Evolutionary conservation across 176 grass and related monocot species (phyloP).

Genomic region (Carex scoparia): DNA sequence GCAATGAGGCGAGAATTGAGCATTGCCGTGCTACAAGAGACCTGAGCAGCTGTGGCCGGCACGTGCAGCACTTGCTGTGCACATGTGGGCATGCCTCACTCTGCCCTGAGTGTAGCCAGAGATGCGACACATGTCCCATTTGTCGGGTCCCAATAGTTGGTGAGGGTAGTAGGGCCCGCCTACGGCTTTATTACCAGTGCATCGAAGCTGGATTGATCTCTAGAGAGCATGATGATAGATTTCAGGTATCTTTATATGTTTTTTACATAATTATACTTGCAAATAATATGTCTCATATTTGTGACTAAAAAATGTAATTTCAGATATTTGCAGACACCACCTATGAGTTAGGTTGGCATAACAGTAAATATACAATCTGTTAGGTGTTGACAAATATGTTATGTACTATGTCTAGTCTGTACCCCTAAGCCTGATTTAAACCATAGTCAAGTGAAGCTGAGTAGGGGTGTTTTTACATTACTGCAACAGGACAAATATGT

Average conservation of each 20-base stretch:
- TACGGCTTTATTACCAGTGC: conserved; percentile 80
- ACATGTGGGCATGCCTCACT: conserved; percentile 88
- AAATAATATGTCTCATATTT: background rate
- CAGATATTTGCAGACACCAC: background rate
- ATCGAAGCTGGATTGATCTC: conserved; percentile 76
- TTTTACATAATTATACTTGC: background rate
- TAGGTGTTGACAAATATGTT: background rate
- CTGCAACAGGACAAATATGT: background rate
- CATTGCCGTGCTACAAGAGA: conserved; percentile 82
- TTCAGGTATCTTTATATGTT: conserved; percentile 34
- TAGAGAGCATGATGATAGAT: conserved; percentile 79
- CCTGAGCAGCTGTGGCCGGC: conserved; percentile 77
- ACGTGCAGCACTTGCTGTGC: conserved; percentile 73
- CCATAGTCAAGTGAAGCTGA: background rate
- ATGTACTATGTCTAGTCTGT: background rate
- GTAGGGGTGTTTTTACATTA: background rate
- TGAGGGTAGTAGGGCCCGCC: conserved; percentile 43
- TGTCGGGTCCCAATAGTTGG: conserved; percentile 59
- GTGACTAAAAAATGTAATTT: background rate
- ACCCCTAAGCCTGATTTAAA: background rate
- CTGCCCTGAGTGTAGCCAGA: conserved; percentile 88
- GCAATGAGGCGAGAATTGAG: conserved; percentile 87
- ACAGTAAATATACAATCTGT: background rate
- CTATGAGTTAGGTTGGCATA: background rate
- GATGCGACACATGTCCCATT: conserved; percentile 82